Evolutionary conservation across 2,329 filamentous ascomycete genomes (phyloP), one percentile per base, ranked within the genome.

Genomic region (Monosporascus cannonballus): DNA sequence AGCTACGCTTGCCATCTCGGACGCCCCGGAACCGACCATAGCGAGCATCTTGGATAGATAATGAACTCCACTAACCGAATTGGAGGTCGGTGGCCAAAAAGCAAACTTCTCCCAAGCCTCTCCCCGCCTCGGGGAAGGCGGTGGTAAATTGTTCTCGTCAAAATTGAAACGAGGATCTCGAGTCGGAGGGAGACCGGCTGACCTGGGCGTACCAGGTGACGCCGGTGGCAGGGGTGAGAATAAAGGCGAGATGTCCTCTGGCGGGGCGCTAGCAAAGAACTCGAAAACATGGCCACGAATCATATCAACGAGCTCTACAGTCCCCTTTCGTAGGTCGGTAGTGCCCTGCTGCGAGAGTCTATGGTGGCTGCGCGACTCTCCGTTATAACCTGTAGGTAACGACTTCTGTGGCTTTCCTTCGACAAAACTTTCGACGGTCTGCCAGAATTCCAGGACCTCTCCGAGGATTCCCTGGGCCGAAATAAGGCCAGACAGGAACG

Each of bases 11-110:
- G 89, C 89, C 78, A 96, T 86, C 64, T 96, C 92, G 27, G 87
- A 88, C 1, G 90, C 89, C 3, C 89, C 92, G 2, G 87, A 87
- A n/a, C 93, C 91, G 4, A 99, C 83, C 3, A 96, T 76, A 0
- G 85, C 78, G 22, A 97, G 76, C 67, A 94, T 86, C 67, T 88
- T 90, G 49, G 88, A 85, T 5, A 99, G 78, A 64, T 96, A 96
- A 67, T 96, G 84, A 2, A 93, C 89, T n/a, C 89, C 93, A 54
- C 91, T 95, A 24, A 97, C 75, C 0, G 92, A 92, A 65, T 96
- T 97, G 2, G 91, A 89, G 72, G 89, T 87, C 0, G 93, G 94
- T 4, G 93, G 92, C 92, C 93, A 97, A 70, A 97, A 99, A 0
- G 92, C 93, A 69, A 94, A 84, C 72, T 93, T 87, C 65, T 97